Conservation (phyloP, 2,329 filamentous ascomycete species). For the Colletotrichum sp. region DNA sequence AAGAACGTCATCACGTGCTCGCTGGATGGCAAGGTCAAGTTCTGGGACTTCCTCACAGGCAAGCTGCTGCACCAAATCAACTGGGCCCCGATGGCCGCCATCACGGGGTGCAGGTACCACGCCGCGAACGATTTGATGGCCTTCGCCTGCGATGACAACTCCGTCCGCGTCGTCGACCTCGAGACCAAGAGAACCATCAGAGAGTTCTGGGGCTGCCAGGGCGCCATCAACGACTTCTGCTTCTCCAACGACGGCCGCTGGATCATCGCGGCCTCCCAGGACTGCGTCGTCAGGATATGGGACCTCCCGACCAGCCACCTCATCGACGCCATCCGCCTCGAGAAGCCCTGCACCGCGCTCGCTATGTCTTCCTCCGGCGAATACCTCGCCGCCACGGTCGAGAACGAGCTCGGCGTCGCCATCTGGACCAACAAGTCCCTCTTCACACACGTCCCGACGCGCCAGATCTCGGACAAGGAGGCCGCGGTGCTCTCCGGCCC, state of each 20-base stretch:
- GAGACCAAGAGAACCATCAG: conserved; percentile 90
- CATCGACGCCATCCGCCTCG: conserved; percentile 87
- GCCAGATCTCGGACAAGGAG: conserved; percentile 81
- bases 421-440: conserved; percentile 95
- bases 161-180: conserved; percentile 87
- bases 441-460: conserved; percentile 86
- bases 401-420: conserved; percentile 84
- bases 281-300: conserved; percentile 85
- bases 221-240: conserved; percentile 77
- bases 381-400: conserved; percentile 88
- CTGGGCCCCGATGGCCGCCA: conserved; percentile 79
- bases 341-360: conserved; percentile 80
- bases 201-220: conserved; percentile 85
- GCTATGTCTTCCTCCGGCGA: conserved; percentile 91
- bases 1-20: conserved; percentile 85
- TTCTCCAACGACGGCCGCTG: conserved; percentile 95
- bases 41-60: conserved; percentile 94
- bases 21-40: conserved; percentile 91
- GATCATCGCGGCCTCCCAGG: conserved; percentile 87
- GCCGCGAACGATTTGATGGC: conserved; percentile 84
- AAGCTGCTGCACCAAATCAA: conserved; percentile 80
- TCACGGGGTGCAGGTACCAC: conserved; percentile 82
- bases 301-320: conserved; percentile 95
- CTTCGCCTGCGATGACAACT: conserved; percentile 86
- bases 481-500: conserved; percentile 71